Conservation (phyloP, 2,329 filamentous ascomycete genomes). For the Leptographium lundbergii region DNA sequence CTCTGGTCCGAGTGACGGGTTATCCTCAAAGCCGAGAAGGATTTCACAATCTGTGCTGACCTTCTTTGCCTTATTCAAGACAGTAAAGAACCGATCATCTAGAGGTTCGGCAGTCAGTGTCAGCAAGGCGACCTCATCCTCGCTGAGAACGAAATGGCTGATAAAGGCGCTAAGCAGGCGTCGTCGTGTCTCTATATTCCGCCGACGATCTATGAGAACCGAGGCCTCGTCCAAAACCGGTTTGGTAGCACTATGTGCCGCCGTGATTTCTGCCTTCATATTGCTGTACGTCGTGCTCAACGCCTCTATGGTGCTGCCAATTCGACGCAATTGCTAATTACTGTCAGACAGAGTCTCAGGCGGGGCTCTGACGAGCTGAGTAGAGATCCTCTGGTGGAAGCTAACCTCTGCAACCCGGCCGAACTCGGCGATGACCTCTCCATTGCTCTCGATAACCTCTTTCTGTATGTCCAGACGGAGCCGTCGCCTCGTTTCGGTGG, state of each 20-base stretch:
- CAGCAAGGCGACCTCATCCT: conserved; percentile 63
- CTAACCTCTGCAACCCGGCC: conserved; percentile 75
- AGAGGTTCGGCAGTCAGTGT: conserved; percentile 73
- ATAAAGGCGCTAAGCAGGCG: conserved; percentile 65
- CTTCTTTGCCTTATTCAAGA: conserved; percentile 67
- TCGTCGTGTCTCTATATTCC: conserved; percentile 68
- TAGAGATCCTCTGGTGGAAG: conserved; percentile 1
- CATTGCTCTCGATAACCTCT: conserved; percentile 88
- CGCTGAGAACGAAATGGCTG: conserved; percentile 71
- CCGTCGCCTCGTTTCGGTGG: conserved; percentile 63
- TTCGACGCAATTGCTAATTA: conserved; percentile 67
- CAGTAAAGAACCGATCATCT: conserved; percentile 70
- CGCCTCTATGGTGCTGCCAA: conserved; percentile 64
- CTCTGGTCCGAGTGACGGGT: conserved; percentile 76
- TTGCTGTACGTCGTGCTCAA: conserved; percentile 69
- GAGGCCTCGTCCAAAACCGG: conserved; percentile 68
- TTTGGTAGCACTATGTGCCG: conserved; percentile 62
- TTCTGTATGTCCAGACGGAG: conserved; percentile 75
- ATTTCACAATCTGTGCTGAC: conserved; percentile 84
- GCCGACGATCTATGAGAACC: conserved; percentile 57
- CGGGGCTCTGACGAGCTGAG: no score
- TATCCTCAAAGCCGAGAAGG: conserved; percentile 81
- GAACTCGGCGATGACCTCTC: conserved; percentile 77
- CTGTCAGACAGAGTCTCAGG: background rate
- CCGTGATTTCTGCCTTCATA: conserved; percentile 64